A percentile compares a stretch with the other conserved stretches of the same genome.
Conservation (phyloP, 345 rosid species). For the Sonneratia caseolaris region DNA sequence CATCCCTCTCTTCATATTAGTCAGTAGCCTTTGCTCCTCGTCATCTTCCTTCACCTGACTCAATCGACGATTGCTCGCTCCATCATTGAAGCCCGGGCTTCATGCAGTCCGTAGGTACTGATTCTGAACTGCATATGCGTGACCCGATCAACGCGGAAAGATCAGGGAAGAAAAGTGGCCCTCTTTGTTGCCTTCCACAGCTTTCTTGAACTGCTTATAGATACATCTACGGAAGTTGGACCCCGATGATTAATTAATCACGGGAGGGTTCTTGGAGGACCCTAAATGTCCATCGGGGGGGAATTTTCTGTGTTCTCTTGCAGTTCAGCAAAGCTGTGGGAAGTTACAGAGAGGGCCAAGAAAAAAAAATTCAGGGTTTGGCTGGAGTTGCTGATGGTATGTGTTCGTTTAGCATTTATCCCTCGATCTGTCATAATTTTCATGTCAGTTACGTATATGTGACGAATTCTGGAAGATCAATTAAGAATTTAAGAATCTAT, state of each 20-base stretch:
- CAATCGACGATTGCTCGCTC: not conserved
- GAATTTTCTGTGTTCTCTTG: slow-evolving; percentile 5
- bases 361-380: not conserved
- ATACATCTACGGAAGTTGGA: not conserved
- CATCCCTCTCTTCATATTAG: too few relatives aligned
- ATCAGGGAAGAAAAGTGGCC: slow-evolving; percentile 19
- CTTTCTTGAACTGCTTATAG: slow-evolving; percentile 93
- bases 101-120: too few relatives aligned
- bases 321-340: slow-evolving; percentile 99
- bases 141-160: not conserved
- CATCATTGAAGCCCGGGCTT: not conserved
- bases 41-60: not conserved
- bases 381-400: not conserved
- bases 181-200: slow-evolving; percentile 98
- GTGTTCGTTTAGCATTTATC: not conserved
- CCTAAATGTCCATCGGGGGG: not conserved
- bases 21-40: not conserved
- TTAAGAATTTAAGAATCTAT: not conserved
- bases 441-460: not conserved
- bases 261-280: not conserved
- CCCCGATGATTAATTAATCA: not conserved
- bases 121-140: not conserved
- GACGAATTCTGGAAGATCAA: not conserved
- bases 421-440: not conserved
- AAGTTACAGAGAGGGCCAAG: slow-evolving; percentile 60